These are phyloP conservation scores for Gonapodya sp. DNA, from an alignment of 192 early-diverging fungal genomes.

Conservation along the genomic window DNA sequence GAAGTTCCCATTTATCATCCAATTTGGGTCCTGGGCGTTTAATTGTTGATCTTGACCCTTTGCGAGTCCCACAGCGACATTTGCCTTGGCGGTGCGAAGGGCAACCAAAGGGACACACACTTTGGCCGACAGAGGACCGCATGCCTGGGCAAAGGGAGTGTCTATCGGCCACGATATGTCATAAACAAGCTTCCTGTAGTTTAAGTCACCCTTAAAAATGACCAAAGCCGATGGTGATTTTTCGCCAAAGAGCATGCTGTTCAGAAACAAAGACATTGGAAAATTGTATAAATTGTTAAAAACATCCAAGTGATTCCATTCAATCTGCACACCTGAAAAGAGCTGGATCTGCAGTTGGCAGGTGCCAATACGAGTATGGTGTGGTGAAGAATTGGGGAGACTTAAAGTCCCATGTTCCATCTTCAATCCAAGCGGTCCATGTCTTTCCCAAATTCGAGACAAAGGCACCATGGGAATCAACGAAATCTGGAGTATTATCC, in stretches of 20 bases:
- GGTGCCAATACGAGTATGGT: conserved; percentile 69
- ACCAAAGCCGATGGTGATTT: conserved; percentile 52
- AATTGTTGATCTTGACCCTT: conserved; percentile 45
- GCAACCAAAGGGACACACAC: conserved; percentile 44
- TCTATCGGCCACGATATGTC: conserved; percentile 78
- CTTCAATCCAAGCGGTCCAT: conserved; percentile 58
- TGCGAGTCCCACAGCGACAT: conserved; percentile 65
- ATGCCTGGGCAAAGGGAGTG: conserved; percentile 72
- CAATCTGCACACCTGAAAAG: conserved; percentile 34
- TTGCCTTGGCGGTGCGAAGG: conserved; percentile 80
- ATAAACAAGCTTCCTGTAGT: conserved; percentile 91
- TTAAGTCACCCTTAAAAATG: conserved; percentile 95
- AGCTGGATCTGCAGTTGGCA: conserved; percentile 53
- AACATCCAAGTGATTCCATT: neutral
- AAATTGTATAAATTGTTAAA: neutral
- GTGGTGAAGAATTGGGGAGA: conserved; percentile 80
- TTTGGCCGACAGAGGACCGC: conserved; percentile 56
- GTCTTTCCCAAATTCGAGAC: conserved; percentile 41
- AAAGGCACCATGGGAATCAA: conserved; percentile 23
- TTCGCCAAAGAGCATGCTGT: neutral
- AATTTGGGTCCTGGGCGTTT: conserved; percentile 25
- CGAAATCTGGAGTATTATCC: no score
- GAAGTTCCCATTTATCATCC: conserved; percentile 40
- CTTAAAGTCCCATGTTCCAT: conserved; percentile 54
- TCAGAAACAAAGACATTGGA: no score